Base-by-base conservation (phyloP, 352 stramenopile species). In the Phytophthora brassicae region DNA sequence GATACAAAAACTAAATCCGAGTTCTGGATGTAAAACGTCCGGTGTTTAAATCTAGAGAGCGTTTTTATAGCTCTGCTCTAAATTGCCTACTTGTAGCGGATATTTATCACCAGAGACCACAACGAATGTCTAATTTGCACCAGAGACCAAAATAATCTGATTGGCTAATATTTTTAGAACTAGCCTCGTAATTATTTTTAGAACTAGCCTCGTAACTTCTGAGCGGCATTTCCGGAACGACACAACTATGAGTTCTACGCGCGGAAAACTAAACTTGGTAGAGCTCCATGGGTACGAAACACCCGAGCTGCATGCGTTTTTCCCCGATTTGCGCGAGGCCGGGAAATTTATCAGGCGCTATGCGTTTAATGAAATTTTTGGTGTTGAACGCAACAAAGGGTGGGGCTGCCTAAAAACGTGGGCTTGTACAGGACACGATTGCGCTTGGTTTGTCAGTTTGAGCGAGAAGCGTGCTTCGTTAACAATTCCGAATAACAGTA, bases 31-130 rank as follows among this genome's bases (percentile, higher is more conserved):
- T n/a, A n/a, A n/a, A n/a, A n/a, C n/a, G n/a, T n/a, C n/a, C n/a
- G n/a, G n/a, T n/a, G n/a, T n/a, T n/a, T n/a, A n/a, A n/a, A n/a
- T n/a, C n/a, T n/a, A n/a, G n/a, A n/a, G n/a, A n/a, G n/a, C n/a
- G n/a, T n/a, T n/a, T n/a, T n/a, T n/a, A n/a, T n/a, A n/a, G n/a
- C n/a, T n/a, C n/a, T n/a, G n/a, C n/a, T n/a, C n/a, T n/a, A n/a
- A n/a, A n/a, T n/a, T n/a, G n/a, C n/a, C n/a, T n/a, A n/a, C n/a
- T n/a, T n/a, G n/a, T n/a, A n/a, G n/a, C n/a, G 31, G 31, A 41
- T 8, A 41, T 53, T 53, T 53, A 53, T 42, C 29, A 42, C 31
- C 31, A 38, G 31, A 38, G 31, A 38, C 31, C 31, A 38, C 31
- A 38, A 38, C 31, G 11, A 38, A 38, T 12, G 31, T 16, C 16